Evolutionary conservation across 2,329 filamentous ascomycete genomes (phyloP), one percentile per base, ranked within the genome.

Genomic region (Fusarium temperatum): DNA sequence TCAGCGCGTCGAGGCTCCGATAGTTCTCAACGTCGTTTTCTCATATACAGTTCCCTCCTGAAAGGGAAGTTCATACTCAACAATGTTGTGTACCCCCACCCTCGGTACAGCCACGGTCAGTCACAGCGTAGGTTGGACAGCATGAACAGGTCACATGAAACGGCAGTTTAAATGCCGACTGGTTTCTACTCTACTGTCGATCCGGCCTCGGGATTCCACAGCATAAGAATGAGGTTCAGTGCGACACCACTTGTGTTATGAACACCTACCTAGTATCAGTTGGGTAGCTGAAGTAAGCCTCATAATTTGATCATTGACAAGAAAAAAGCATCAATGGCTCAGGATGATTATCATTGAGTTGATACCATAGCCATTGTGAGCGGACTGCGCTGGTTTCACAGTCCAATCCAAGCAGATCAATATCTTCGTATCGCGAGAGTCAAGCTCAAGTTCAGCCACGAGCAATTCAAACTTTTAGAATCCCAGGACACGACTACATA

Each of bases 41-140:
- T 68, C 39, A 45, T n/a, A 56, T 35, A 62, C 18, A 38, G 32
- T 28, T 51, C 28, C 41, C 30, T 56, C 38, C 53, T 48, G 32
- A 32, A 70, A 35, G 42, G 45, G 36, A 66, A 42, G 60, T 24
- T 59, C 64, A 63, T 47, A 35, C 50, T 63, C 47, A 60, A 48
- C 45, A 32, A 63, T 63, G 68, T 13, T 50, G 66, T 47, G 66
- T 65, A 41, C 67, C 73, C 76, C 76, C 71, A 76, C 68, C 41
- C 44, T 56, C 28, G 53, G 51, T 50, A 42, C 63, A 74, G 76
- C 73, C 72, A 77, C 75, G 42, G 48, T 55, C 50, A 44, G 57
- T 67, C 42, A 26, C 56, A 42, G 63, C 59, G 66, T 67, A 75
- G 70, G 63, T 53, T 74, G 73, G 66, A 50, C 50, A 68, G 69